These are phyloP conservation scores for Piper longum DNA, from an alignment of 164 flowering plant species.

Conservation along the genomic window DNA sequence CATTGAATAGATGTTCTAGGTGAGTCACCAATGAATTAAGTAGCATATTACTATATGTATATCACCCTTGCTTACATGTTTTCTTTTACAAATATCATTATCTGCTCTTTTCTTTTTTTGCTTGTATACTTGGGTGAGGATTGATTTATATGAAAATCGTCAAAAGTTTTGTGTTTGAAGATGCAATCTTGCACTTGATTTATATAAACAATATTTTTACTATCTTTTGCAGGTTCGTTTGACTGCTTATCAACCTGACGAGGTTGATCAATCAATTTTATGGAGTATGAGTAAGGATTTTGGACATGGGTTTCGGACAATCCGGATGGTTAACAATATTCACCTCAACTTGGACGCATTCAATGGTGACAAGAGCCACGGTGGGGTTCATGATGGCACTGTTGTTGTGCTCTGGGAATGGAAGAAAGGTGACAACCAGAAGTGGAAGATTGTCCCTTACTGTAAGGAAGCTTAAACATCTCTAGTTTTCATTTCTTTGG, in stretches of 20 bases:
- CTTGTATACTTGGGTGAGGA: neutral
- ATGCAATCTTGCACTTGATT: neutral
- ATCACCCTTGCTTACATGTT: too few relatives aligned
- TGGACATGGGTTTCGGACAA: slow-evolving; percentile 43
- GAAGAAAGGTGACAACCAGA: slow-evolving; percentile 64
- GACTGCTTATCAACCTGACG: slow-evolving; percentile 34
- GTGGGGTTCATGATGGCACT: slow-evolving; percentile 65
- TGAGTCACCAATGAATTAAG: too few relatives aligned
- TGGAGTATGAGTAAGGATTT: slow-evolving; percentile 59
- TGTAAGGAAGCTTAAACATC: slow-evolving; percentile 18
- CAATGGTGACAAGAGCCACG: slow-evolving; percentile 51
- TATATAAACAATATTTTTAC: too few relatives aligned
- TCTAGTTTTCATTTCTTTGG: too few relatives aligned
- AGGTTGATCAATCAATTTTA: slow-evolving; percentile 44
- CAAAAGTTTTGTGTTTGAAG: too few relatives aligned
- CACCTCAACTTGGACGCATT: slow-evolving; percentile 58
- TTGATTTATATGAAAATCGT: too few relatives aligned
- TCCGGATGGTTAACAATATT: slow-evolving; percentile 64
- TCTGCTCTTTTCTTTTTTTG: neutral
- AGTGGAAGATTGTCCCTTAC: slow-evolving; percentile 49
- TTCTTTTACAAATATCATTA: too few relatives aligned
- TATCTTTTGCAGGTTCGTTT: slow-evolving; percentile 40
- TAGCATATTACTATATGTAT: too few relatives aligned
- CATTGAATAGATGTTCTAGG: too few relatives aligned
- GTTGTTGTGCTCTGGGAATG: slow-evolving; percentile 50